These are phyloP conservation scores for Puccinia polysora DNA, from an alignment of 1,284 basidiomycete species.

Conservation along the genomic window DNA sequence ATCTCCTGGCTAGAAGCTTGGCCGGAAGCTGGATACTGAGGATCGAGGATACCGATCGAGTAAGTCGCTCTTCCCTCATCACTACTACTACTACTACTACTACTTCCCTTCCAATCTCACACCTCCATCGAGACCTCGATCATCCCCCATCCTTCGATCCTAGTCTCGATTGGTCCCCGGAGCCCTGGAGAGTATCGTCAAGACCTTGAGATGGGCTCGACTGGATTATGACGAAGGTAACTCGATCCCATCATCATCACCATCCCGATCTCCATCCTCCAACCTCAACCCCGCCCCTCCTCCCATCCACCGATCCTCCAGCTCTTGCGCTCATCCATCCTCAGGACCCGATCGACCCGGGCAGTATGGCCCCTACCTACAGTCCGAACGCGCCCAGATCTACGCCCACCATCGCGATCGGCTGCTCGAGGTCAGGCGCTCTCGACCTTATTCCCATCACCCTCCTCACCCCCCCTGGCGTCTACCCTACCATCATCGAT, in stretches of 20 bases:
- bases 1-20: conserved; percentile 73
- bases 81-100: too few species aligned
- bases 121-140: not conserved
- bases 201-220: conserved; percentile 83
- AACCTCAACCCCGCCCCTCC: conserved; percentile 51
- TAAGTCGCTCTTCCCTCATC: conserved; percentile 53
- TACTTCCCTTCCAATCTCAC: not conserved
- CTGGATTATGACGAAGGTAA: conserved; percentile 83
- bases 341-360: conserved; percentile 44
- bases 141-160: conserved; percentile 11
- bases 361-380: conserved; percentile 48
- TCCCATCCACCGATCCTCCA: conserved; percentile 14
- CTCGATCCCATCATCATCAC: conserved; percentile 38
- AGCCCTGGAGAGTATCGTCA: conserved; percentile 72
- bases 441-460: too few species aligned
- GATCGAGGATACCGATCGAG: conserved; percentile 91
- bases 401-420: conserved; percentile 70
- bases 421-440: conserved; percentile 65
- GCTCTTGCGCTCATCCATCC: not conserved
- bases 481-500: not conserved
- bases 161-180: conserved; percentile 75
- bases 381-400: conserved; percentile 82
- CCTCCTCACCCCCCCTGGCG: not conserved
- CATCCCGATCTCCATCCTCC: not conserved
- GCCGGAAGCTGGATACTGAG: conserved; percentile 83